Conservation (phyloP, 768 basidiomycete species). For the Hypsizygus marmoreus region DNA sequence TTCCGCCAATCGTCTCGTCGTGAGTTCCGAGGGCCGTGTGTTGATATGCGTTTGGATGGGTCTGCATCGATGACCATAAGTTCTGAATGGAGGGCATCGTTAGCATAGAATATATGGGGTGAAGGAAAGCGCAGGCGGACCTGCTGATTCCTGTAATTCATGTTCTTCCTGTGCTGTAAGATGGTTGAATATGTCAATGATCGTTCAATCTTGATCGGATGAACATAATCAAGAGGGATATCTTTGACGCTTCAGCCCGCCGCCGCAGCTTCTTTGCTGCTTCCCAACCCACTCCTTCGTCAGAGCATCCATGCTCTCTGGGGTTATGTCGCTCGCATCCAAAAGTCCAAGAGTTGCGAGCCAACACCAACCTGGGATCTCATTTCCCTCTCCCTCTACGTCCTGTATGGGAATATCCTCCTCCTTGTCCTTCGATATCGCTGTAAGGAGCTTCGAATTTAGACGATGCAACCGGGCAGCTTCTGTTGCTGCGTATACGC, state of each 20-base stretch:
- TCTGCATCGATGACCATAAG: slow-evolving; percentile 57
- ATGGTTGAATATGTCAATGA: slow-evolving; percentile 41
- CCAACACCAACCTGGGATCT: slow-evolving; percentile 69
- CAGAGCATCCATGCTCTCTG: slow-evolving; percentile 46
- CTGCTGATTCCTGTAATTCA: slow-evolving; percentile 28
- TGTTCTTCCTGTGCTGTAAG: slow-evolving; percentile 33
- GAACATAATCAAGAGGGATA: slow-evolving; percentile 35
- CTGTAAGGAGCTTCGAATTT: slow-evolving; percentile 60
- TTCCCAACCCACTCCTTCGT: slow-evolving; percentile 12
- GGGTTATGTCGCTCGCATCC: slow-evolving; percentile 58
- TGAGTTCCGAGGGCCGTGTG: slow-evolving; percentile 77
- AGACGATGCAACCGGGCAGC: slow-evolving; percentile 78
- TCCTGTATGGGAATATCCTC: slow-evolving; percentile 35
- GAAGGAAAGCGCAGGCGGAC: slow-evolving; percentile 27
- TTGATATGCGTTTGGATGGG: slow-evolving; percentile 56
- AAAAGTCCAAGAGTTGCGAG: slow-evolving; percentile 57
- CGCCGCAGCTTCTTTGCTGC: slow-evolving; percentile 1
- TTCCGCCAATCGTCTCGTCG: slow-evolving; percentile 81
- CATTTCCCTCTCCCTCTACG: slow-evolving; percentile 36
- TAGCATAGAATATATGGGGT: neutral
- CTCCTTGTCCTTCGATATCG: slow-evolving; percentile 43
- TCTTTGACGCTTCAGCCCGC: slow-evolving; percentile 25
- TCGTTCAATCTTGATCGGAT: slow-evolving; percentile 31
- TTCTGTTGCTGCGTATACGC: slow-evolving; percentile 75
- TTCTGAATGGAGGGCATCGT: slow-evolving; percentile 34